These are phyloP conservation scores for Mrakia blollopis DNA, from an alignment of 768 basidiomycete species.

Conservation along the genomic window DNA sequence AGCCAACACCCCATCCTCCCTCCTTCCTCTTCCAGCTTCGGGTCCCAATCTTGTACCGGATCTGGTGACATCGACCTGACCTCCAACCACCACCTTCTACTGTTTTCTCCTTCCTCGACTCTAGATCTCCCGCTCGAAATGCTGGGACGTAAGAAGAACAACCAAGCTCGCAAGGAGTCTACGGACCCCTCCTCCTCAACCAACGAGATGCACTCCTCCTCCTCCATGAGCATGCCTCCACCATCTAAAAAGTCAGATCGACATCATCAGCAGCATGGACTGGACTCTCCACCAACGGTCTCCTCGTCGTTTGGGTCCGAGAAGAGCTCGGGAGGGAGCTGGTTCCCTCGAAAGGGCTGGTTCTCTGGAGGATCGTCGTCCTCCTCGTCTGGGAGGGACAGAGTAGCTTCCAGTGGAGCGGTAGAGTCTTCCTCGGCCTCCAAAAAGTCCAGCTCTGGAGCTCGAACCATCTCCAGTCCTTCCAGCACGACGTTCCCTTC, in stretches of 20 bases:
- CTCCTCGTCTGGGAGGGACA: background rate
- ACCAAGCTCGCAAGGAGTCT: constrained; percentile 5
- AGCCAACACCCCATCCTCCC: too few relatives aligned
- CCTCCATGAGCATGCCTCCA: background rate
- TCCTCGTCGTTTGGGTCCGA: constrained; percentile 10
- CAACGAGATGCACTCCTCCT: background rate
- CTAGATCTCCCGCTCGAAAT: background rate
- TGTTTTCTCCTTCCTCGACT: background rate
- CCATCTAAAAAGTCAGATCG: background rate
- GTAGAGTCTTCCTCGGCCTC: constrained; percentile 4
- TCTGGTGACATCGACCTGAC: background rate
- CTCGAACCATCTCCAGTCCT: background rate
- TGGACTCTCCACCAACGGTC: background rate
- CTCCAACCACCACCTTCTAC: background rate
- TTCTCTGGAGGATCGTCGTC: constrained; percentile 8
- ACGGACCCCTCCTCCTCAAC: background rate
- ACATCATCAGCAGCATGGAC: background rate
- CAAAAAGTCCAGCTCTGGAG: background rate
- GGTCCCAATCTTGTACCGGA: background rate
- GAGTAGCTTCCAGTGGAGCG: background rate
- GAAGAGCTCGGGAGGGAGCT: constrained; percentile 12
- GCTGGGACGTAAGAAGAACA: background rate
- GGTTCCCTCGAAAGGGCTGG: constrained; percentile 6
- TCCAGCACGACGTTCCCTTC: background rate
- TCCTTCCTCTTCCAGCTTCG: background rate